A percentile compares a stretch with the other conserved stretches of the same genome.
phyloP scores from a whole-genome alignment of 1,139 yeast genomes.

The Geotrichum aggregatum region DNA sequence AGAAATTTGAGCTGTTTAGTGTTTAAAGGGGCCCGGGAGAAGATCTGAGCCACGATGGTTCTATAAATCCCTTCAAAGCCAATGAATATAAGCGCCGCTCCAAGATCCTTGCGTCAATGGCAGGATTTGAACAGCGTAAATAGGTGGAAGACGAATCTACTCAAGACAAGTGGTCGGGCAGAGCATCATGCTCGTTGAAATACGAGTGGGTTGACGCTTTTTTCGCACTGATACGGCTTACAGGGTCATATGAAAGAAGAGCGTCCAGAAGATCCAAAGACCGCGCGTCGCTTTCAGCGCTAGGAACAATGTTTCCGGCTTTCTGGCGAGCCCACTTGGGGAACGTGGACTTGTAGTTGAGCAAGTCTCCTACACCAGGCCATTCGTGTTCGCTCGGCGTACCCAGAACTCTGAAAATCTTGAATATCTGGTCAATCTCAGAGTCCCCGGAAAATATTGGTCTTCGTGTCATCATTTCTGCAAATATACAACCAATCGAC shows the following conservation, averaged over 20 bases:
- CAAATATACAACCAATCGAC: constrained; percentile 98
- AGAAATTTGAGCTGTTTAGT: too few relatives aligned
- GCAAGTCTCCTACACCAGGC: constrained; percentile 93
- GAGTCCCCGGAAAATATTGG: constrained; percentile 97
- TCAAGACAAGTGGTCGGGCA: too few relatives aligned
- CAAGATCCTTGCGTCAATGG: too few relatives aligned
- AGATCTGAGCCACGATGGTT: too few relatives aligned
- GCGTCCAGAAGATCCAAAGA: background rate
- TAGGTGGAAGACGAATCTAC: too few relatives aligned
- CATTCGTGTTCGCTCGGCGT: constrained; percentile 91
- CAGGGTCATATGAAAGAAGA: background rate
- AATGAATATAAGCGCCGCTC: too few relatives aligned
- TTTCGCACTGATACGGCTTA: background rate
- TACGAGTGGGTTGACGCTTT: background rate
- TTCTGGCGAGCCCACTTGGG: constrained; percentile 69
- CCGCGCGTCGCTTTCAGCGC: too few relatives aligned
- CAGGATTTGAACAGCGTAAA: too few relatives aligned
- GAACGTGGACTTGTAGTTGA: constrained; percentile 91
- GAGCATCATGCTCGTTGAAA: constrained; percentile 51
- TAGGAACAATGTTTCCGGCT: too few relatives aligned
- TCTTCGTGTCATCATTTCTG: constrained; percentile 94
- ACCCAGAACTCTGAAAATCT: constrained; percentile 86
- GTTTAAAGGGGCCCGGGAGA: too few relatives aligned
- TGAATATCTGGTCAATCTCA: constrained; percentile 94
- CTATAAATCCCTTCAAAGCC: too few relatives aligned